Conservation (phyloP, 805 yeast genomes). For the Torulaspora microellipsoides region DNA sequence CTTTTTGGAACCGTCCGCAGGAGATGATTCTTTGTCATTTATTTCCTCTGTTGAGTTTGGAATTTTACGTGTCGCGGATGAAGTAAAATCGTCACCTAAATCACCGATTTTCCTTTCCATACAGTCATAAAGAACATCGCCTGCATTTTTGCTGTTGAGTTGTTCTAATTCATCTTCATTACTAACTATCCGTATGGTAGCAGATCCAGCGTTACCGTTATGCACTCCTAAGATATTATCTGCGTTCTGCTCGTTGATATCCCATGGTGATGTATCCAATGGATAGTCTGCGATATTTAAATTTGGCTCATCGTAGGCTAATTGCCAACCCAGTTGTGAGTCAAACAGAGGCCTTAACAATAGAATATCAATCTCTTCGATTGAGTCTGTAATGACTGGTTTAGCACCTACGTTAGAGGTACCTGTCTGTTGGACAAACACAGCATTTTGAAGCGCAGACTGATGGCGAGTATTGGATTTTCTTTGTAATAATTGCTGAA, state of each 20-base stretch:
- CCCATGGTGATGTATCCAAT: constrained; percentile 25
- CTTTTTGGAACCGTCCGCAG: constrained; percentile 2
- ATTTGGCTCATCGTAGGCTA: constrained; percentile 34
- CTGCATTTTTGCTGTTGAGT: constrained; percentile 12
- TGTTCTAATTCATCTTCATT: constrained; percentile 11
- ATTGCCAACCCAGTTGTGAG: constrained; percentile 25
- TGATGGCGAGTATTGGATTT: constrained; percentile 15
- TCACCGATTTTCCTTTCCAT: constrained; percentile 17
- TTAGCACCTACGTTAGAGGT: constrained; percentile 4
- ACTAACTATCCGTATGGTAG: constrained; percentile 11
- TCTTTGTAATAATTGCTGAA: constrained; percentile 21
- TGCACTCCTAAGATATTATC: constrained; percentile 1
- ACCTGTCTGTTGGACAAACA: constrained; percentile 10
- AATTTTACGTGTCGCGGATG: constrained; percentile 2
- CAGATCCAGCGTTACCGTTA: background rate
- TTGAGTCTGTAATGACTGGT: constrained; percentile 4
- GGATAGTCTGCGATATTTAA: constrained; percentile 29
- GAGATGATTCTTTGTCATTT: background rate
- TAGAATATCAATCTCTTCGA: constrained; percentile 27
- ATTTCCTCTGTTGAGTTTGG: background rate
- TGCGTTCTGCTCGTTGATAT: constrained; percentile 7
- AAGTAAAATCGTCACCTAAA: background rate
- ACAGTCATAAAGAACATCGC: constrained; percentile 20
- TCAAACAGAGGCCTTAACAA: constrained; percentile 24
- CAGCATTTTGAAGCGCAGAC: constrained; percentile 7